These are phyloP conservation scores for Metarhizium humberi DNA, from an alignment of 2,329 filamentous ascomycete genomes.

Conservation along the genomic window DNA sequence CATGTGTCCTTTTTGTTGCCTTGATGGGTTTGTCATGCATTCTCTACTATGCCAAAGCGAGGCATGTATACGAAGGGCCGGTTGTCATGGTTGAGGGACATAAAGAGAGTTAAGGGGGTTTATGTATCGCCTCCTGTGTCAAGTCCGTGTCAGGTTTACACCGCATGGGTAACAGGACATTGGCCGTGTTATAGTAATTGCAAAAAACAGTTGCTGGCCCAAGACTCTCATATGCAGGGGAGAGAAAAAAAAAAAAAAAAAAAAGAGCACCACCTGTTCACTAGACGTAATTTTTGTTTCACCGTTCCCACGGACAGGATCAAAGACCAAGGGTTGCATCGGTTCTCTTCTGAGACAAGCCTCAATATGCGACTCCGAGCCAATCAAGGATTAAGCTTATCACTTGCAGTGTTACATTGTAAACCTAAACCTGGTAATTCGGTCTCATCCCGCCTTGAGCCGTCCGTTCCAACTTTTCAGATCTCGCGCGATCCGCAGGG, in stretches of 20 bases:
- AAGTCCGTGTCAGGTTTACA: not conserved
- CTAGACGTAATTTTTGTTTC: not conserved
- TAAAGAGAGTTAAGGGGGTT: conserved; percentile 5
- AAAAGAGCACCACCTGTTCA: too few species aligned
- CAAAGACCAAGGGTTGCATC: not conserved
- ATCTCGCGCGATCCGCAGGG: not conserved
- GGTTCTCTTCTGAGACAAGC: not conserved
- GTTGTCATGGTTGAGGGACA: conserved; percentile 6
- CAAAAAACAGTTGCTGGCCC: too few species aligned
- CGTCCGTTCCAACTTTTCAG: not conserved
- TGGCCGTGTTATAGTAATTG: too few species aligned
- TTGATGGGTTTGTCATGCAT: conserved; percentile 5
- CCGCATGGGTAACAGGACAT: not conserved
- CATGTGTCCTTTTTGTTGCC: conserved; percentile 5
- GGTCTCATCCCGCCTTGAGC: not conserved
- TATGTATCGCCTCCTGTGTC: not conserved
- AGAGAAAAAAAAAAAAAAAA: too few species aligned
- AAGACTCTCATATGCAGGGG: too few species aligned
- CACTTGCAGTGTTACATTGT: not conserved
- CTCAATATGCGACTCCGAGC: not conserved
- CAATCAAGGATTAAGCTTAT: not conserved
- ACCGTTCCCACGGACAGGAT: not conserved
- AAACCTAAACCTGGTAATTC: not conserved
- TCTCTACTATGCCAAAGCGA: conserved; percentile 3
- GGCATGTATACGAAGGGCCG: conserved; percentile 6